phyloP scores from a whole-genome alignment of 352 stramenopile species.

The Phytophthora crassamura region DNA sequence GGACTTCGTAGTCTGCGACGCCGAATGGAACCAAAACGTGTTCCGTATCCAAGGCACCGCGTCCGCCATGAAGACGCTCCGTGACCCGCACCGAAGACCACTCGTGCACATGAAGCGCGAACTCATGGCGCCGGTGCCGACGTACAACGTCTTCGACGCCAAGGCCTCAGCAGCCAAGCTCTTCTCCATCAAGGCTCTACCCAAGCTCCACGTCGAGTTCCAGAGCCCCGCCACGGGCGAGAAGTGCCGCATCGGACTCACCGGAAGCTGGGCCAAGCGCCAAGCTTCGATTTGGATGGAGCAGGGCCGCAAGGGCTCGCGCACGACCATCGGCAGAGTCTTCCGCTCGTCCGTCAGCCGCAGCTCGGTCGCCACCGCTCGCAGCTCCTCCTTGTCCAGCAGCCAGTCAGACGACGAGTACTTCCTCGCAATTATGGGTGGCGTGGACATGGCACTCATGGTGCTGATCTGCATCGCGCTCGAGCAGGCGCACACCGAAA shows the following conservation, averaged over 20 bases:
- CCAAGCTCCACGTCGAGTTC: constrained; percentile 44
- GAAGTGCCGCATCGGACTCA: constrained; percentile 41
- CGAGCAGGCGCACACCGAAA: constrained; percentile 38
- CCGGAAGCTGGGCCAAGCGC: constrained; percentile 36
- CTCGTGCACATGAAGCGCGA: constrained; percentile 53
- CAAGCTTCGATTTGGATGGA: constrained; percentile 50
- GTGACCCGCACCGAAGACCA: constrained; percentile 28
- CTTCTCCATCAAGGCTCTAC: constrained; percentile 46
- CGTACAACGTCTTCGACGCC: constrained; percentile 47
- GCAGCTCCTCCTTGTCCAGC: constrained; percentile 29
- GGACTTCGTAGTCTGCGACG: constrained; percentile 44
- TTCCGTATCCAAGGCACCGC: constrained; percentile 47
- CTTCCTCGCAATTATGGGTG: constrained; percentile 41
- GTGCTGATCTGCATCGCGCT: constrained; percentile 53
- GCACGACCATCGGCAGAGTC: constrained; percentile 38
- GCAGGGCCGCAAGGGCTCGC: constrained; percentile 27
- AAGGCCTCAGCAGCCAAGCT: constrained; percentile 37
- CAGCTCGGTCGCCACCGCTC: constrained; percentile 28
- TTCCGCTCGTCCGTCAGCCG: constrained; percentile 32
- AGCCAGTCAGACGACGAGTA: constrained; percentile 39
- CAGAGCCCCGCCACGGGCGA: constrained; percentile 29
- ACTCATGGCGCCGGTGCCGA: constrained; percentile 40
- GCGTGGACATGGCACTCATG: constrained; percentile 51
- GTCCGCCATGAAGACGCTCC: constrained; percentile 47
- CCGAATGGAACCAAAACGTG: constrained; percentile 35